Base-by-base conservation (phyloP, 176 grass and related monocot species). In the Triticum aestivum region DNA sequence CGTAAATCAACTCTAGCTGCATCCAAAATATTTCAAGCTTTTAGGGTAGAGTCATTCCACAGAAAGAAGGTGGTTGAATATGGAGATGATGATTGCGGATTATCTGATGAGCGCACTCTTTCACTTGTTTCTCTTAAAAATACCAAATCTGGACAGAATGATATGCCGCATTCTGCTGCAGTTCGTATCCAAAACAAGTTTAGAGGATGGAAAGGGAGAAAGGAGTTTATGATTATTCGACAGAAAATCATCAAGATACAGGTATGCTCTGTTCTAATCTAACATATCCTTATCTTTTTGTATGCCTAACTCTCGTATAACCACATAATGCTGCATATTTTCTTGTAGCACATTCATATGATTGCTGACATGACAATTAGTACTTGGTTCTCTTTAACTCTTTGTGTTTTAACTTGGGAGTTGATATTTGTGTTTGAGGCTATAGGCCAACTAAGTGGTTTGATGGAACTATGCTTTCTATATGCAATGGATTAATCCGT, bases 181-280 rank as follows among this genome's bases (percentile, higher is more conserved):
- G 87, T 93, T 87, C 94, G 91, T 75, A 99, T 99, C 54, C 97
- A 99, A 75, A 99, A 99, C 64, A 99, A 99, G 81, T 99, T 97
- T 66, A 88, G 97, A 82, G 97, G 97, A 86, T 99, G 97, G 97
- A 99, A 99, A 90, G 94, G 94, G 78, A 91, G 87, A 85, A 99
- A 97, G 65, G 94, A 97, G 24, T 99, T 99, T 77, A 89, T 97
- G 87, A 88, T 94, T 84, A 91, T 94, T 88, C 89, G 97, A 41
- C 97, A 99, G 80, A 90, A 91, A 78, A 94, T 99, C 82, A 92
- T 99, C 41, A 97, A 99, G 87, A 94, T 99, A 80, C 97, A 99
- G 97, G 97, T 99, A 87, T 75, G 80, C 14, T 75, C 8, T 84
- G 61, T 79, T 30, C 37, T 49, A 32, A 0, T 80, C 61, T 51